A percentile compares a stretch with the other conserved stretches of the same genome.
These are phyloP conservation scores for Boletus semigastroideus DNA, from an alignment of 1,284 basidiomycete genomes.

Conservation along the genomic window DNA sequence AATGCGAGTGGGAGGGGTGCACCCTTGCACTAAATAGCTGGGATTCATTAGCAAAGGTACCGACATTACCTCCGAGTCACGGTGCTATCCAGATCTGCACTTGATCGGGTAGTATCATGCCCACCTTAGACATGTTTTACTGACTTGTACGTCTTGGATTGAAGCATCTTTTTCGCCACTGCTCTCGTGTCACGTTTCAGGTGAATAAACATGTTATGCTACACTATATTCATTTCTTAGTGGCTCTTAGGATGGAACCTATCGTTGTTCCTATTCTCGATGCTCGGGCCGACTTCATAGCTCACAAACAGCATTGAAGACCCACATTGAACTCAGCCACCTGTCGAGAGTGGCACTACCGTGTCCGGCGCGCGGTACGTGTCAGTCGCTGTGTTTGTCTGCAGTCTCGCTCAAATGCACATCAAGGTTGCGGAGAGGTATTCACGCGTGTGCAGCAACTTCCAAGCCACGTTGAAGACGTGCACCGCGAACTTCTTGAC, in stretches of 20 bases:
- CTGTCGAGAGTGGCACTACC: conserved; percentile 27
- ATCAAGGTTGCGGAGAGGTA: conserved; percentile 24
- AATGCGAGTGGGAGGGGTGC: conserved; percentile 30
- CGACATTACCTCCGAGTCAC: not conserved
- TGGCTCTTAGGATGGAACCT: conserved; percentile 26
- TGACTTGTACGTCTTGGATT: conserved; percentile 6
- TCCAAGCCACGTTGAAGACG: conserved; percentile 22
- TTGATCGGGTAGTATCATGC: conserved; percentile 2
- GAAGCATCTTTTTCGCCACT: conserved; percentile 30
- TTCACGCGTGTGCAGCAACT: conserved; percentile 30
- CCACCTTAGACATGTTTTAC: not conserved
- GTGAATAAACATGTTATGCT: conserved; percentile 4
- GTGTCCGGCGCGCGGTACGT: conserved; percentile 28
- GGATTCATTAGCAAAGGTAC: conserved; percentile 29
- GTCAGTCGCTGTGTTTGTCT: not conserved
- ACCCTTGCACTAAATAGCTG: conserved; percentile 27
- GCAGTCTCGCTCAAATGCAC: conserved; percentile 1
- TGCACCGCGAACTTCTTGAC: conserved; percentile 22
- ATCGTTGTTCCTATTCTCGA: conserved; percentile 26
- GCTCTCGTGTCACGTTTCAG: conserved; percentile 17
- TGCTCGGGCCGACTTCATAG: conserved; percentile 29
- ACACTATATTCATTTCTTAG: not conserved
- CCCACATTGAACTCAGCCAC: conserved; percentile 32
- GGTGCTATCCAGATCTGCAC: conserved; percentile 5
- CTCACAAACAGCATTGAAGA: conserved; percentile 19